Evolutionary conservation across 257 asterid species (phyloP), one percentile per base, ranked within the genome.

Genomic region (Petunia axillaris): DNA sequence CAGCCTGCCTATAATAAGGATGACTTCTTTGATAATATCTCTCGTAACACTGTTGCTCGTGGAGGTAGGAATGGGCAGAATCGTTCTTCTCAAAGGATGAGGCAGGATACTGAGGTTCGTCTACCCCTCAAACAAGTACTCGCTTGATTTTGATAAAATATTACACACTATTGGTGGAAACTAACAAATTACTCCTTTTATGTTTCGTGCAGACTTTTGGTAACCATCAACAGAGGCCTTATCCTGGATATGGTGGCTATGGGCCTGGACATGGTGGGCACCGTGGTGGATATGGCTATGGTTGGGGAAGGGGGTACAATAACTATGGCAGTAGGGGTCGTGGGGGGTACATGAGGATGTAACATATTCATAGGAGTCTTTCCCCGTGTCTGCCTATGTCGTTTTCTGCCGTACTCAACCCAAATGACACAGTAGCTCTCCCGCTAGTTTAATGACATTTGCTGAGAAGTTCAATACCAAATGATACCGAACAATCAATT

Each of bases 1-100:
- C 94, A 91, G 97, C 91, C 94, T 84, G 95, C 97, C 70, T 91
- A 93, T 84, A 90, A 86, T 13, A 93, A 91, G 85, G 93, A 93
- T 74, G 95, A 91, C 46, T 91, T 93, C 93, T 93, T 93, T 74
- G 97, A 91, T 78, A 87, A 91, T 62, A 91, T 93, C 63, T 91
- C 97, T 79, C 85, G 93, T 83, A 87, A 89, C 82, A 85, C 90
- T 77, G 64, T 76, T 35, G 82, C 90, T 44, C 89, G 84, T 70
- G 93, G 97, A 83, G 82, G 80, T 53, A 84, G 88, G 83, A 90
- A 84, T 87, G 92, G 89, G 71, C 93, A 83, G 83, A 83, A 81
- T 82, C 88, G 70, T 64, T 68, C 78, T n/a, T 75, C 89, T 63
- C 90, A 83, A 46, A 78, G 91, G 79, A 80, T 82, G 89, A 91